Conservation (phyloP, 139 green algal species). For the Haematococcus lacustris region DNA sequence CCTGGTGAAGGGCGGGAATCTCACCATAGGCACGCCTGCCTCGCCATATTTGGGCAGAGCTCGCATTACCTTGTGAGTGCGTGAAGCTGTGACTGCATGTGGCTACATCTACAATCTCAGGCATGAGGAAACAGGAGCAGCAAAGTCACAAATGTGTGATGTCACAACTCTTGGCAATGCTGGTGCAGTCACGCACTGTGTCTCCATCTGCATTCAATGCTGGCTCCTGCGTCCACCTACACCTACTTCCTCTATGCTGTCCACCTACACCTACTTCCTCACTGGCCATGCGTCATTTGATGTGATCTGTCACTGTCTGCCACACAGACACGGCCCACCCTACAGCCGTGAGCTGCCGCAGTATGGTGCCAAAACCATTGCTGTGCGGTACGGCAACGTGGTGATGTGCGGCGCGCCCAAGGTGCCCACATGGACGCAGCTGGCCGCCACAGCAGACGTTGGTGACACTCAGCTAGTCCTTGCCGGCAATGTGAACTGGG, state of each 20-base stretch:
- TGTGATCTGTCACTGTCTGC: background rate
- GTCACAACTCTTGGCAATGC: no score
- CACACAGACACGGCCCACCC: conserved; percentile 20
- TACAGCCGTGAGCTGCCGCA: conserved; percentile 43
- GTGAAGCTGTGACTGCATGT: no score
- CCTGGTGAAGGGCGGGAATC: conserved; percentile 42
- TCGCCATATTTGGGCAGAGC: conserved; percentile 33
- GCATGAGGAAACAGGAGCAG: no score
- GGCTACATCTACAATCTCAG: no score
- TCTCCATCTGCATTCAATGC: no score
- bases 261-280: no score
- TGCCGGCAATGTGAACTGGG: conserved; percentile 13
- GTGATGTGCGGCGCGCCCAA: conserved; percentile 49
- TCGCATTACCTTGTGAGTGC: conserved; percentile 51
- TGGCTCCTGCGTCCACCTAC: no score
- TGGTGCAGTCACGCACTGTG: no score
- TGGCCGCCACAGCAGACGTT: conserved; percentile 20
- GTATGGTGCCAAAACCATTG: conserved; percentile 60
- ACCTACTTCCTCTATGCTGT: no score
- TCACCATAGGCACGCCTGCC: conserved; percentile 35
- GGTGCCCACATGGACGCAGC: conserved; percentile 47
- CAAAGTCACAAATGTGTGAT: no score
- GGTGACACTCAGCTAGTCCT: conserved; percentile 35
- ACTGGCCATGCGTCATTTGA: no score
- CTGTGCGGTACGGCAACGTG: conserved; percentile 43